Base-by-base conservation (phyloP, 306 rosid genomes). In the Cercis canadensis region DNA sequence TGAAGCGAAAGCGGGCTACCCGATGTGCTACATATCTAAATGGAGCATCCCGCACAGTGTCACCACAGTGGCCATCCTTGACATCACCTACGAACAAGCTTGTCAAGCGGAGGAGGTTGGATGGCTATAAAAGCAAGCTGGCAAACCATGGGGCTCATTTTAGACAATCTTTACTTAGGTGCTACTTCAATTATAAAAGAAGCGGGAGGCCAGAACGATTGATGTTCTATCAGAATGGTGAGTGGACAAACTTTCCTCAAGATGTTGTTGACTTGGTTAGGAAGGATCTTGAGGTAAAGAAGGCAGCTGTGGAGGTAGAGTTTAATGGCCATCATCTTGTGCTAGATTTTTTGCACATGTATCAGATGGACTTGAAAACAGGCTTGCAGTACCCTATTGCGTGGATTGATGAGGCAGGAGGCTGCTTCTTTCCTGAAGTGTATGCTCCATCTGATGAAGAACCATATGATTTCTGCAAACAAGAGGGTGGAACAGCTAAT, bases 321-420 rank as follows among this genome's bases (percentile, higher is more conserved):
- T 83, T 80, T 19, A 81, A 86, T 78, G 92, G 83, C 62, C 59
- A 59, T 69, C 79, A 44, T 65, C 80, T 82, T 70, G 70, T 90
- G 76, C 85, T 94, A 8, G 92, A 94, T 73, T 94, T 94, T 77
- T 67, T 94, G 80, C 97, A 87, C 67, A 87, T 94, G 98, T 82
- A 75, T 33, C 85, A 72, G 46, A 59, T 94, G 87, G 86, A 94
- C 84, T 64, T 90, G 80, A 67, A 83, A 77, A 77, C 95, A 36
- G 97, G 92, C 11, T 66, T 68, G 64, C 89, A 80, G 45, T 79
- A 83, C 32, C 92, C 91, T 66, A 85, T 94, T 57, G 98, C 95
- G 15, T 94, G 97, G 96, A 94, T 94, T 67, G 98, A 94, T 77
- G 95, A 87, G 69, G 71, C 85, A 18, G 96, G 87, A 44, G 33